A percentile compares a stretch with the other conserved stretches of the same genome.
These are phyloP conservation scores for Protea cynaroides DNA, from an alignment of 164 flowering plant species.

Conservation along the genomic window DNA sequence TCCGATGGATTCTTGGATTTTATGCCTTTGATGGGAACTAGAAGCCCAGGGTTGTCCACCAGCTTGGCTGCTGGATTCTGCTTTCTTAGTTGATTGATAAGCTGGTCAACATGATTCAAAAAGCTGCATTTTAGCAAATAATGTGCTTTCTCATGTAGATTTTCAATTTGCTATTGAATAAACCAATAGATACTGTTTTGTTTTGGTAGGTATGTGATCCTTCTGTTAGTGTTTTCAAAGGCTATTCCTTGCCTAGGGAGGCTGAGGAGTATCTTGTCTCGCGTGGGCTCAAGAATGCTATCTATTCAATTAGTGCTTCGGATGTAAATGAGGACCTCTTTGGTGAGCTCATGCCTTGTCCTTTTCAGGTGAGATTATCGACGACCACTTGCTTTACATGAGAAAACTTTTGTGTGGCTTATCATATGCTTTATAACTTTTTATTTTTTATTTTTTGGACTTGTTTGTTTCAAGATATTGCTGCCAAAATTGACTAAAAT, in stretches of 20 bases:
- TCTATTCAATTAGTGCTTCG: background rate
- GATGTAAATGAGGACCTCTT: background rate
- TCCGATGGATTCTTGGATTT: too few relatives aligned
- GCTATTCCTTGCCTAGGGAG: background rate
- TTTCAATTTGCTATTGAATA: background rate
- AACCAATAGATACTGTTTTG: background rate
- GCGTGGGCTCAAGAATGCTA: conserved; percentile 1
- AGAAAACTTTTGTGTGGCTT: too few relatives aligned
- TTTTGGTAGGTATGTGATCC: background rate
- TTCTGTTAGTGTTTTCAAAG: background rate
- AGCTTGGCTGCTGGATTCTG: background rate
- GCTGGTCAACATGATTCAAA: too few relatives aligned
- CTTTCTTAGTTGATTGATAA: background rate
- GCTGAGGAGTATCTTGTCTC: background rate
- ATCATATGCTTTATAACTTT: too few relatives aligned
- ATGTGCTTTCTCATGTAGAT: background rate
- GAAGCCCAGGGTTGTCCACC: too few relatives aligned
- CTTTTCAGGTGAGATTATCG: background rate
- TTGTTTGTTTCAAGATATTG: too few relatives aligned
- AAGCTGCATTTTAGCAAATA: too few relatives aligned
- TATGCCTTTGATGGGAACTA: too few relatives aligned
- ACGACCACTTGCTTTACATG: too few relatives aligned
- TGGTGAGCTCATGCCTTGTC: background rate
- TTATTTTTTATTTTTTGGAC: too few relatives aligned
- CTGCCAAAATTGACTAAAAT: too few relatives aligned